Conservation (phyloP, 2,329 filamentous ascomycete species). For the Penicillium decumbens region DNA sequence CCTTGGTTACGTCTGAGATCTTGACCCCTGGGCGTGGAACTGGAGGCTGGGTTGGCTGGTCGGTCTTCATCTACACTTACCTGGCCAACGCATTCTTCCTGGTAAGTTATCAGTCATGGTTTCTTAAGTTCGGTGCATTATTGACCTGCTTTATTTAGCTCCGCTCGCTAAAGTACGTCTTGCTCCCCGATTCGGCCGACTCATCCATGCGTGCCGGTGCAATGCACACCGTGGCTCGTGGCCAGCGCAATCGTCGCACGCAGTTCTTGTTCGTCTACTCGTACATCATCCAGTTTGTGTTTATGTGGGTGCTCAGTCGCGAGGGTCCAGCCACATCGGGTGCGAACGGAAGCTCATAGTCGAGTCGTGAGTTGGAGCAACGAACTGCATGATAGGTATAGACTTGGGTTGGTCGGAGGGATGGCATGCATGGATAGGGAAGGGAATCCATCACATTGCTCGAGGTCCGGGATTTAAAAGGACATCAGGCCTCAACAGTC, state of each 20-base stretch:
- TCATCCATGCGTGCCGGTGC: conserved; percentile 56
- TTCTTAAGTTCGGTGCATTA: not conserved
- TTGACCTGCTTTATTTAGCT: conserved; percentile 53
- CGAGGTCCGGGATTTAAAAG: conserved; percentile 2
- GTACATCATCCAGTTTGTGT: conserved; percentile 86
- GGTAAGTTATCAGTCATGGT: conserved; percentile 50
- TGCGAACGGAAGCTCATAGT: conserved; percentile 17
- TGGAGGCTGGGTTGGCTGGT: conserved; percentile 83
- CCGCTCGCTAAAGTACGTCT: conserved; percentile 89
- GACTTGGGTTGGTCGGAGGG: conserved; percentile 8
- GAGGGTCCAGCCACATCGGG: conserved; percentile 42
- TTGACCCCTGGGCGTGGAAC: conserved; percentile 74
- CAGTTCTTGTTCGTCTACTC: conserved; percentile 93
- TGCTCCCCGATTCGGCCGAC: conserved; percentile 77
- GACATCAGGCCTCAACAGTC: conserved; percentile 9
- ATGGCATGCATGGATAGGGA: conserved; percentile 3
- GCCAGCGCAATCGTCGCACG: conserved; percentile 80
- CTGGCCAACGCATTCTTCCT: conserved; percentile 92
- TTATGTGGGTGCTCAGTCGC: conserved; percentile 78
- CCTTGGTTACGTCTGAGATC: conserved; percentile 72
- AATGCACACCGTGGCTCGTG: conserved; percentile 69
- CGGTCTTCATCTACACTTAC: conserved; percentile 85
- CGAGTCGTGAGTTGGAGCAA: not conserved
- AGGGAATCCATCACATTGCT: conserved; percentile 3
- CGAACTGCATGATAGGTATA: conserved; percentile 10